Conservation (phyloP, 768 basidiomycete species). For the Suillus americanus region DNA sequence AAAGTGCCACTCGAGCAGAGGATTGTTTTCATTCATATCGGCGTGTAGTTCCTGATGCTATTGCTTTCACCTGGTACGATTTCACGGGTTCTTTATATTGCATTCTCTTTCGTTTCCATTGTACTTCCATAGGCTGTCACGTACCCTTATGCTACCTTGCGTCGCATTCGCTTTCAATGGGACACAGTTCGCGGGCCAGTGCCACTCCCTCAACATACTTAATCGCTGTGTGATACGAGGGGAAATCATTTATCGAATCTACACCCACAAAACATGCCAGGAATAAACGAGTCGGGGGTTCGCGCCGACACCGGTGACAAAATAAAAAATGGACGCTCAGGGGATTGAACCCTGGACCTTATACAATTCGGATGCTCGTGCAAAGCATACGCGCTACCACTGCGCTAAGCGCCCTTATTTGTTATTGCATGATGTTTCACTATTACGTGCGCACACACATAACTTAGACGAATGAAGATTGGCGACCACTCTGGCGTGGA, state of each 20-base stretch:
- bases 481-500: not conserved
- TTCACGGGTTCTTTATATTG: not conserved
- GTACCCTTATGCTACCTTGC: not conserved
- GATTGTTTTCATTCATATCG: not conserved
- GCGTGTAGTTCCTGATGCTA: not conserved
- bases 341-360: slow-evolving; percentile 45
- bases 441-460: not conserved
- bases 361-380: slow-evolving; percentile 30
- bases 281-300: no score
- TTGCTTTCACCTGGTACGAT: not conserved
- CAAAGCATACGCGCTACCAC: slow-evolving; percentile 33
- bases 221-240: no score
- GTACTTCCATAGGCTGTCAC: not conserved
- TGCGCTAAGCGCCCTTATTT: slow-evolving; percentile 23
- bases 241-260: no score
- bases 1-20: not conserved
- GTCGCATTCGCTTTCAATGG: not conserved
- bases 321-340: slow-evolving; percentile 31
- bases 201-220: not conserved
- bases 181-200: not conserved
- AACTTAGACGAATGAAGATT: no score
- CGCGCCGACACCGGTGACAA: no score
- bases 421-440: fast-evolving
- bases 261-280: no score
- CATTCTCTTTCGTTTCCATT: not conserved